Percentiles rank a stretch among this genome's conserved stretches.
These are phyloP conservation scores for Limonomyces culmigenus DNA, from an alignment of 1,284 basidiomycete genomes.

Conservation along the genomic window DNA sequence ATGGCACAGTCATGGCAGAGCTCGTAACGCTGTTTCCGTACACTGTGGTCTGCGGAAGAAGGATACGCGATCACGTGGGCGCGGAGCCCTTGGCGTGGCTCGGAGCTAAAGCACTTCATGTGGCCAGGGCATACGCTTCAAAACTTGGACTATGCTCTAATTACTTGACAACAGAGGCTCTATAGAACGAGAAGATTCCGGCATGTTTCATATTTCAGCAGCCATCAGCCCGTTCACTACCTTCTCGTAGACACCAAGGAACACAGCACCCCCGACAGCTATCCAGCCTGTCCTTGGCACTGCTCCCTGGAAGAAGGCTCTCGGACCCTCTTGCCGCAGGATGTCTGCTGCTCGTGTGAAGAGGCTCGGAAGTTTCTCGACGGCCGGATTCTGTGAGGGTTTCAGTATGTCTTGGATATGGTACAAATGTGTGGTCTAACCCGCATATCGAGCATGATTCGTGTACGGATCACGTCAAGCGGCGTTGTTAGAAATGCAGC, in stretches of 20 bases:
- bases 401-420: not conserved
- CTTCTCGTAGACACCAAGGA: slow-evolving; percentile 89
- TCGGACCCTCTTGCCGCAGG: slow-evolving; percentile 51
- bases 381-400: not conserved
- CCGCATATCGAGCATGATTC: slow-evolving; percentile 87
- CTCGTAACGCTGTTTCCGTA: too few relatives aligned
- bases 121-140: too few relatives aligned
- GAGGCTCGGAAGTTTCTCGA: slow-evolving; percentile 29
- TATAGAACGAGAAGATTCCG: too few relatives aligned
- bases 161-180: too few relatives aligned
- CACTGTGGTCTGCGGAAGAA: too few relatives aligned
- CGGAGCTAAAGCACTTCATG: too few relatives aligned
- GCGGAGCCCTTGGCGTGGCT: too few relatives aligned
- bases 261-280: slow-evolving; percentile 90
- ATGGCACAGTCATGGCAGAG: too few relatives aligned
- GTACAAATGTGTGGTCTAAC: slow-evolving; percentile 19
- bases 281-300: slow-evolving; percentile 93
- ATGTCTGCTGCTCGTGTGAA: slow-evolving; percentile 39
- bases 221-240: slow-evolving; percentile 16
- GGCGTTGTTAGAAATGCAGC: slow-evolving; percentile 90
- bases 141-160: too few relatives aligned
- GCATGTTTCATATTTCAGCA: too few relatives aligned
- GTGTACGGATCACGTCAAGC: slow-evolving; percentile 91
- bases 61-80: too few relatives aligned
- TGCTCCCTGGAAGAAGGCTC: slow-evolving; percentile 74